A percentile compares a stretch with the other conserved stretches of the same genome.
Conservation (phyloP, 2,329 filamentous ascomycete species). For the Whalleya microplaca region DNA sequence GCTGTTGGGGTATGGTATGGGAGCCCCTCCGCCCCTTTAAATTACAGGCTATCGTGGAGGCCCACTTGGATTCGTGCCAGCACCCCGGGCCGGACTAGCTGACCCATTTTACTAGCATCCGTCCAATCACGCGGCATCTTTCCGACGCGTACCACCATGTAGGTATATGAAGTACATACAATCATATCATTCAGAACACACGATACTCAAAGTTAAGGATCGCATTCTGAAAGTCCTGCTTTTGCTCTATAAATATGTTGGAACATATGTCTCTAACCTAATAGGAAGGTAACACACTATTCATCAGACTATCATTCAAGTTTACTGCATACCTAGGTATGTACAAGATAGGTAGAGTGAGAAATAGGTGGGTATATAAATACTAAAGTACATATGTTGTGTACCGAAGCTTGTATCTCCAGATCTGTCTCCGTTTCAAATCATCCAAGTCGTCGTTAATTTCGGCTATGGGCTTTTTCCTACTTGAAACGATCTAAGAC, state of each 20-base stretch:
- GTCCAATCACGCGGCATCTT: background rate
- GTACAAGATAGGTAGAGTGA: no score
- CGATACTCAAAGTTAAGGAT: no score
- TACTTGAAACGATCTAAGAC: background rate
- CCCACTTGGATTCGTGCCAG: background rate
- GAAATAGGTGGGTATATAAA: no score
- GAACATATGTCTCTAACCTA: no score
- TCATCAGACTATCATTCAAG: no score
- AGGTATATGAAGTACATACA: background rate
- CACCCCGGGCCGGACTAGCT: background rate
- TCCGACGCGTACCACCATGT: background rate
- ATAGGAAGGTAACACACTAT: no score
- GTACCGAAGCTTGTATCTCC: background rate
- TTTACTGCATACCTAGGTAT: no score
- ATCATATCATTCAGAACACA: no score
- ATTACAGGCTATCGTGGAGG: background rate
- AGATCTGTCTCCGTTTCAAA: background rate
- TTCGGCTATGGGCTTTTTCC: background rate
- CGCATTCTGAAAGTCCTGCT: no score
- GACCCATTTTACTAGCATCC: background rate
- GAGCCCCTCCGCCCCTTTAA: background rate
- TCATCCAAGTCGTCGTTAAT: background rate
- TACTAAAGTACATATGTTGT: no score
- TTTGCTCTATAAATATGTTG: no score
- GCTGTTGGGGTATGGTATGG: background rate